Evolutionary conservation across 805 yeast genomes (phyloP).

Genomic region (Kodamaea lidongshanica): DNA sequence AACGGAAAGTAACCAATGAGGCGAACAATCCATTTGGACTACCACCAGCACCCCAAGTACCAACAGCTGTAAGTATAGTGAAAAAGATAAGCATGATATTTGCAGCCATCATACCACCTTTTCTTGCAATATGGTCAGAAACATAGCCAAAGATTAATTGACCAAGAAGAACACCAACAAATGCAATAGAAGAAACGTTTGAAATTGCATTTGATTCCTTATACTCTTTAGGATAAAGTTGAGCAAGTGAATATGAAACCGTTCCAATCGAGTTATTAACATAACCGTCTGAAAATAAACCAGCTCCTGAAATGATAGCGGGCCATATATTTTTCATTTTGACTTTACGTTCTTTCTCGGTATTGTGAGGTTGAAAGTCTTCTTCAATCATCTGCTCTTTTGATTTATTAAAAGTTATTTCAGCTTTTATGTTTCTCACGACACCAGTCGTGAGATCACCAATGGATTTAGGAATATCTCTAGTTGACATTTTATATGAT

Average conservation of each 20-base stretch:
- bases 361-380: conserved; percentile 8
- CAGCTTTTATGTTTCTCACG: background rate
- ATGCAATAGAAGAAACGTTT: conserved; percentile 81
- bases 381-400: conserved; percentile 3
- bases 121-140: conserved; percentile 77
- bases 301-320: conserved; percentile 66
- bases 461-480: conserved; percentile 1
- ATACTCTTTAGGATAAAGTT: conserved; percentile 60
- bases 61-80: conserved; percentile 62
- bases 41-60: conserved; percentile 69
- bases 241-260: conserved; percentile 62
- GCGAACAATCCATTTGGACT: conserved; percentile 72
- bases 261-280: conserved; percentile 80
- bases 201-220: conserved; percentile 61
- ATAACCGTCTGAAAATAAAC: conserved; percentile 89
- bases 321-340: conserved; percentile 25
- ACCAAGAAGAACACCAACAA: conserved; percentile 88
- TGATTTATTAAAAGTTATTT: background rate
- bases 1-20: conserved; percentile 77
- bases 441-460: conserved; percentile 1
- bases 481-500: background rate
- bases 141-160: conserved; percentile 74
- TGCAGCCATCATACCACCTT: conserved; percentile 75
- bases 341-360: conserved; percentile 11
- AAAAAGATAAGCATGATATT: conserved; percentile 69